Evolutionary conservation across 768 basidiomycete genomes (phyloP).

Genomic region (Leccinellum albellum): DNA sequence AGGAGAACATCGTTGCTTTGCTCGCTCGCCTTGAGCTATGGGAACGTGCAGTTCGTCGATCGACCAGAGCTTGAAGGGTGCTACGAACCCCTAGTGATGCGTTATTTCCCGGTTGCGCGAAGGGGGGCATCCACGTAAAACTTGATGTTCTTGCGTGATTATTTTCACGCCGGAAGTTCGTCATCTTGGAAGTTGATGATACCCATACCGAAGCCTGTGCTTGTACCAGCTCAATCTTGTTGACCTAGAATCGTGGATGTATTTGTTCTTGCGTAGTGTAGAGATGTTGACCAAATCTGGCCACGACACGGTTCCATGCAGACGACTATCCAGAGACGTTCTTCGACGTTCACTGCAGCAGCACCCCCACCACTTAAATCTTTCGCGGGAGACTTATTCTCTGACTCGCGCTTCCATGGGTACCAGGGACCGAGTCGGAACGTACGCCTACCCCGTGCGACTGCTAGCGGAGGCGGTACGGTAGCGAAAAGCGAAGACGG

Average conservation of each 20-base stretch:
- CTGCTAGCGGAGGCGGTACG: conserved; percentile 58
- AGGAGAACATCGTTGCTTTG: conserved; percentile 24
- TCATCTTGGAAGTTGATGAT: not conserved
- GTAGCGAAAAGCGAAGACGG: conserved; percentile 70
- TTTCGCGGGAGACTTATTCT: conserved; percentile 31
- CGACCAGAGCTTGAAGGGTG: conserved; percentile 12
- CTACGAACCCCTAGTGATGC: not conserved
- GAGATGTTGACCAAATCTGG: conserved; percentile 5
- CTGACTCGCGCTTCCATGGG: conserved; percentile 43
- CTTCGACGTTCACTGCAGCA: conserved; percentile 22
- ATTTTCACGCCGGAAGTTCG: not conserved
- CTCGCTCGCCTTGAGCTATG: conserved; percentile 26
- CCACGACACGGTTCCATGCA: conserved; percentile 27
- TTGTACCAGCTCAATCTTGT: not conserved
- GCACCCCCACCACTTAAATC: conserved; percentile 1
- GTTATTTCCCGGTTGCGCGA: not conserved
- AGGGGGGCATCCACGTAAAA: not conserved
- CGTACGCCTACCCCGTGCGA: conserved; percentile 59
- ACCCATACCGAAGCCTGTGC: not conserved
- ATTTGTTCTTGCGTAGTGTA: not conserved
- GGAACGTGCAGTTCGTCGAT: conserved; percentile 25
- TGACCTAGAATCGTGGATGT: not conserved
- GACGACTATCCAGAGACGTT: conserved; percentile 22
- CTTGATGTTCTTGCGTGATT: not conserved
- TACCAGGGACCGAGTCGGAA: conserved; percentile 44